Evolutionary conservation across 441 rosid genomes (phyloP).

Genomic region (Daphne laureola): DNA sequence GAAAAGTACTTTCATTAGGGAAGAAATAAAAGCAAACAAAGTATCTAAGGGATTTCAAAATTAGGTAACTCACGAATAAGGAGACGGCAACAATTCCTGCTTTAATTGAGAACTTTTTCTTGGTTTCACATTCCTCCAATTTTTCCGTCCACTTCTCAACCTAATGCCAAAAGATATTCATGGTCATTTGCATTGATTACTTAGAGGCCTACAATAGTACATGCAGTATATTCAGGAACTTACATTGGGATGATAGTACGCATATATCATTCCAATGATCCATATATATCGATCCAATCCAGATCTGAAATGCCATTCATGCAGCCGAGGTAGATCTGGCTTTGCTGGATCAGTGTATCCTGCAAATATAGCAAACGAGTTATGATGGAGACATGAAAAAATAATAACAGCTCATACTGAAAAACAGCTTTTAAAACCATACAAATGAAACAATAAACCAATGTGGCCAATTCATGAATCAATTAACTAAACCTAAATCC

Average conservation of each 20-base stretch:
- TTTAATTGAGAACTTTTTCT: slow-evolving; percentile 61
- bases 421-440: neutral
- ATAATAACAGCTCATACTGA: slow-evolving; percentile 10
- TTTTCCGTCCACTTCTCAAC: slow-evolving; percentile 99
- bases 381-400: neutral
- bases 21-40: slow-evolving; percentile 1
- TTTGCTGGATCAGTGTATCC: slow-evolving; percentile 96
- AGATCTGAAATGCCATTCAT: slow-evolving; percentile 99
- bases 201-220: neutral
- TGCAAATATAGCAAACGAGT: slow-evolving; percentile 24
- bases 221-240: slow-evolving; percentile 14
- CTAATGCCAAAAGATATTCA: slow-evolving; percentile 31
- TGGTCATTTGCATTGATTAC: slow-evolving; percentile 6
- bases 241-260: slow-evolving; percentile 94
- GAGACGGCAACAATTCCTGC: slow-evolving; percentile 51
- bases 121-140: slow-evolving; percentile 89
- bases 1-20: too few relatives aligned
- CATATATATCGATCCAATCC: slow-evolving; percentile 99
- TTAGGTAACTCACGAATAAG: slow-evolving; percentile 48
- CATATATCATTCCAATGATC: slow-evolving; percentile 97
- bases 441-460: neutral
- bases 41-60: slow-evolving; percentile 4
- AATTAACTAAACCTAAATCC: neutral
- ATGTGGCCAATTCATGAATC: neutral
- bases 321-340: slow-evolving; percentile 68